phyloP scores from a whole-genome alignment of 306 rosid species.

The Malus asiatica region DNA sequence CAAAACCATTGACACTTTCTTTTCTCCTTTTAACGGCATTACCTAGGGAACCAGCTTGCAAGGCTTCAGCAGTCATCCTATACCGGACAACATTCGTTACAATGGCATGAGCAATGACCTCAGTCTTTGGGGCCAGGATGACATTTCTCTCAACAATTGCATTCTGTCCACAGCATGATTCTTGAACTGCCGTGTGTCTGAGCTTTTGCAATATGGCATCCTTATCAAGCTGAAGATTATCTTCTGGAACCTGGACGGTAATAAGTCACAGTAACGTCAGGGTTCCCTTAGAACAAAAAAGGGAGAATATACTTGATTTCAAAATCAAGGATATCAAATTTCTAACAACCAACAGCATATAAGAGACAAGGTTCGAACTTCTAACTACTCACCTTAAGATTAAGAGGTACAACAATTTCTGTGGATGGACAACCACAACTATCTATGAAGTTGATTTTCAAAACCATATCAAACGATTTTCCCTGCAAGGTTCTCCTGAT shows the following conservation, averaged over 20 bases:
- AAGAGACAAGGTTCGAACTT: conserved; percentile 6
- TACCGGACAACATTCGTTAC: conserved; percentile 66
- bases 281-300: not conserved
- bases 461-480: conserved; percentile 76
- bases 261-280: not conserved
- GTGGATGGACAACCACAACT: conserved; percentile 70
- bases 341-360: not conserved
- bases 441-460: conserved; percentile 73
- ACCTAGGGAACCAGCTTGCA: conserved; percentile 34
- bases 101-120: conserved; percentile 53
- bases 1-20: conserved; percentile 32
- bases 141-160: conserved; percentile 61
- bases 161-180: conserved; percentile 65
- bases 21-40: conserved; percentile 49
- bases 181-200: conserved; percentile 53
- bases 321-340: not conserved
- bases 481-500: conserved; percentile 65
- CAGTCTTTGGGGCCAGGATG: conserved; percentile 43
- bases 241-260: conserved; percentile 50
- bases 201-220: conserved; percentile 62
- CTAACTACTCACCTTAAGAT: conserved; percentile 62
- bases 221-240: conserved; percentile 51
- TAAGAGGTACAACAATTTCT: conserved; percentile 63
- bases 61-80: conserved; percentile 29
- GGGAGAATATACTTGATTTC: not conserved